A percentile compares a stretch with the other conserved stretches of the same genome.
phyloP scores from a whole-genome alignment of 129 eudicot genomes.

The Silybum marianum region DNA sequence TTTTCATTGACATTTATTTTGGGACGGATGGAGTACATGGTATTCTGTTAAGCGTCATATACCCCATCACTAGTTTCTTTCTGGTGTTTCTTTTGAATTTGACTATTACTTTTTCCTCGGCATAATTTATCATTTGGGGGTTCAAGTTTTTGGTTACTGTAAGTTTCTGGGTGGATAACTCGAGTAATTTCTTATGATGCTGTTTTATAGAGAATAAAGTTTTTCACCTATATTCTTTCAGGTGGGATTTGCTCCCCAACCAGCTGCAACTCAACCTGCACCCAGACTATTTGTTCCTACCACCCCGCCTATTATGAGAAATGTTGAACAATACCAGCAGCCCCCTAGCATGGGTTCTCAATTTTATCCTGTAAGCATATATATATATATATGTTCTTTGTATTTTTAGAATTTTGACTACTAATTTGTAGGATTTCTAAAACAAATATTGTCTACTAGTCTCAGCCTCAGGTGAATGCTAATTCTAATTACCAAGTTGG shows the following conservation, averaged over 20 bases:
- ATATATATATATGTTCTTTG: neutral
- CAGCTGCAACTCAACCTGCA: conserved; percentile 60
- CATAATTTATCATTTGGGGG: conserved; percentile 2
- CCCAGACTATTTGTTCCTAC: conserved; percentile 72
- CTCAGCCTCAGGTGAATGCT: conserved; percentile 52
- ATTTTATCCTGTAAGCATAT: conserved; percentile 57
- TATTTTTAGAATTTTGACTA: neutral
- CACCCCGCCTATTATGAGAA: conserved; percentile 61
- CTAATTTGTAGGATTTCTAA: neutral
- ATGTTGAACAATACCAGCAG: conserved; percentile 80
- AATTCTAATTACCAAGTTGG: conserved; percentile 62
- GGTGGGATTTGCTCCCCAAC: conserved; percentile 63
- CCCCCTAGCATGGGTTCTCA: conserved; percentile 68
- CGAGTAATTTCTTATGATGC: neutral
- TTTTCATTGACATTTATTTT: neutral
- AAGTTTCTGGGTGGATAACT: neutral
- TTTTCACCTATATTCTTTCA: conserved; percentile 26
- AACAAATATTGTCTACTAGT: conserved; percentile 20
- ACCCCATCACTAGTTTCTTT: neutral
- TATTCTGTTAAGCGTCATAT: neutral
- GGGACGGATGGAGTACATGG: neutral
- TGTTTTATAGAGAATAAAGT: conserved; percentile 8
- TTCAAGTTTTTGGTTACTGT: neutral
- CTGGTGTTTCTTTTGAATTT: neutral
- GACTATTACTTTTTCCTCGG: neutral